Percentiles rank a stretch among this genome's conserved stretches.
phyloP scores from a whole-genome alignment of 164 flowering plant species.

The Amborella trichopoda region DNA sequence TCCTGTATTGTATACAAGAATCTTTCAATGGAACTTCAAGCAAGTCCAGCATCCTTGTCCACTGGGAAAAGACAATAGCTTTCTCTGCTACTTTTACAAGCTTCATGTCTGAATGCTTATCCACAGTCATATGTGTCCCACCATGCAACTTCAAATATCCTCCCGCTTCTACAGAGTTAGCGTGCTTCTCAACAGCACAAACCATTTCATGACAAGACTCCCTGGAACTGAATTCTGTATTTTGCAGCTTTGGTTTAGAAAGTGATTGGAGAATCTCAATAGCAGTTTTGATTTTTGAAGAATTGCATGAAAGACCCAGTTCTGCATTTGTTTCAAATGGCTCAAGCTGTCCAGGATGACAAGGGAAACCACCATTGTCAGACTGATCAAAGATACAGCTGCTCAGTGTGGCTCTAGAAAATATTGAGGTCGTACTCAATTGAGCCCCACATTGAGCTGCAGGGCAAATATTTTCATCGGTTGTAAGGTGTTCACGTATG shows the following conservation, averaged over 20 bases:
- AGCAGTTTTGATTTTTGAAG: slow-evolving; percentile 81
- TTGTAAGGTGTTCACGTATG: slow-evolving; percentile 58
- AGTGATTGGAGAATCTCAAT: slow-evolving; percentile 55
- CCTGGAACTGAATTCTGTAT: slow-evolving; percentile 4
- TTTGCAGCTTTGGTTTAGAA: slow-evolving; percentile 18
- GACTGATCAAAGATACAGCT: slow-evolving; percentile 28
- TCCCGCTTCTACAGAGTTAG: slow-evolving; percentile 9
- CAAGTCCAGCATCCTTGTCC: slow-evolving; percentile 92
- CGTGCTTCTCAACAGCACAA: slow-evolving; percentile 11
- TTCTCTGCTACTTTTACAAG: slow-evolving; percentile 35
- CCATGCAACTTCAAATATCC: slow-evolving; percentile 6
- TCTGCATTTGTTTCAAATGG: slow-evolving; percentile 15
- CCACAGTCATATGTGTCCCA: slow-evolving; percentile 10
- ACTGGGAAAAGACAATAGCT: slow-evolving; percentile 93
- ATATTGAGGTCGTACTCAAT: slow-evolving; percentile 45
- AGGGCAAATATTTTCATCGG: slow-evolving; percentile 77
- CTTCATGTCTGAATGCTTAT: not conserved
- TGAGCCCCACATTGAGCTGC: slow-evolving; percentile 44
- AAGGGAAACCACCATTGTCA: slow-evolving; percentile 14
- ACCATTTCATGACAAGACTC: slow-evolving; percentile 5
- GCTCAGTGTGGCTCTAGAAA: slow-evolving; percentile 46
- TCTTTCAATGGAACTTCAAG: slow-evolving; percentile 58
- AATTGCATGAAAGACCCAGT: slow-evolving; percentile 20
- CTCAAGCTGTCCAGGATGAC: slow-evolving; percentile 20
- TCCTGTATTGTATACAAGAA: slow-evolving; percentile 70